Conservation (phyloP, 2,329 filamentous ascomycete species). For the Aureobasidium sp. region DNA sequence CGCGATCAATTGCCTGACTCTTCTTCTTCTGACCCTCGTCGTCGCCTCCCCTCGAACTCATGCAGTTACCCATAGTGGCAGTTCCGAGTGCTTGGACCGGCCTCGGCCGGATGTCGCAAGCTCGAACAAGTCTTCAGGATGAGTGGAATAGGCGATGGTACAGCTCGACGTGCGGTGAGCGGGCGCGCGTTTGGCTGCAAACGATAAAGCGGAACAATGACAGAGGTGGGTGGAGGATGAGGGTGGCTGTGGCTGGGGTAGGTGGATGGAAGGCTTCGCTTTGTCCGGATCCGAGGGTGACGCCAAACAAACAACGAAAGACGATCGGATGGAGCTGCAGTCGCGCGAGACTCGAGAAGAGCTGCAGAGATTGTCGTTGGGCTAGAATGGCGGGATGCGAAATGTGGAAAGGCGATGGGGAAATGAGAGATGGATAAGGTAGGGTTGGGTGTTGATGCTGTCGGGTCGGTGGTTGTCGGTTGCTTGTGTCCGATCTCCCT, state of each 20-base stretch:
- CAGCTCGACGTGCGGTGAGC: neutral
- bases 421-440: neutral
- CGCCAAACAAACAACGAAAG: conserved; percentile 1
- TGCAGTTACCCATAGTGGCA: conserved; percentile 75
- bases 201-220: conserved; percentile 6
- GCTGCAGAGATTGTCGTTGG: neutral
- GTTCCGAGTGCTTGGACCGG: conserved; percentile 14
- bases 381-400: too few relatives aligned
- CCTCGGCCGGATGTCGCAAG: conserved; percentile 17
- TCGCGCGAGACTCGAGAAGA: neutral
- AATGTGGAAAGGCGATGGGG: neutral
- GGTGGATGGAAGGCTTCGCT: conserved; percentile 9
- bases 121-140: conserved; percentile 7
- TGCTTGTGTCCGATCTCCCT: too few relatives aligned
- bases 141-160: neutral
- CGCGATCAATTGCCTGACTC: conserved; percentile 91
- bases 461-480: too few relatives aligned
- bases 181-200: conserved; percentile 10
- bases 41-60: conserved; percentile 81
- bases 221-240: conserved; percentile 1
- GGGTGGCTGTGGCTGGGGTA: neutral
- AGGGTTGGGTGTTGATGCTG: neutral
- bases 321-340: neutral
- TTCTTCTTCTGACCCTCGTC: conserved; percentile 91
- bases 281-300: conserved; percentile 5